Evolutionary conservation across 2,329 filamentous ascomycete species (phyloP).

Genomic region (Botryotinia calthae): DNA sequence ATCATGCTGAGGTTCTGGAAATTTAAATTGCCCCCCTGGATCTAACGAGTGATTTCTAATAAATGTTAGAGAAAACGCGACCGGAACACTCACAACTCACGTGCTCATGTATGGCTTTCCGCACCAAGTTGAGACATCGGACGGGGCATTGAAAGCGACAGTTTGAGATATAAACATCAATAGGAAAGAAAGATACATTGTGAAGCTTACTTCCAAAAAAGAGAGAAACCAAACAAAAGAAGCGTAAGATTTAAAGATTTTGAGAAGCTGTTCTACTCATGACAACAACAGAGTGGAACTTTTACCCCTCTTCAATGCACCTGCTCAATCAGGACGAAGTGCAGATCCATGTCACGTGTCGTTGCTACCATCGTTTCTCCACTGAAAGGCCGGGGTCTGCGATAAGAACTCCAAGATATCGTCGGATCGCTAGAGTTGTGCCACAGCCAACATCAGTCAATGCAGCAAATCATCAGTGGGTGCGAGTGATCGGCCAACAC

Average conservation of each 20-base stretch:
- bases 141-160: conserved; percentile 29
- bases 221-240: background rate
- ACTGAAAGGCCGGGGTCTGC: background rate
- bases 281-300: background rate
- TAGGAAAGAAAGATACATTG: background rate
- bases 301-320: conserved; percentile 16
- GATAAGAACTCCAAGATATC: background rate
- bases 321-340: background rate
- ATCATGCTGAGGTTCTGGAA: conserved; percentile 41
- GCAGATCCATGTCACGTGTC: background rate
- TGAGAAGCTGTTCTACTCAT: background rate
- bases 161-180: background rate
- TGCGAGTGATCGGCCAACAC: background rate
- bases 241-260: background rate
- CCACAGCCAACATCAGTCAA: background rate
- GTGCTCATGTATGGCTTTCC: conserved; percentile 47
- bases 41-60: conserved; percentile 46
- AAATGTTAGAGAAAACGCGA: background rate
- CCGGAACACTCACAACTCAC: conserved; percentile 32
- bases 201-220: background rate
- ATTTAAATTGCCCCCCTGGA: conserved; percentile 47
- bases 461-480: background rate
- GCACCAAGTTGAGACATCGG: conserved; percentile 37
- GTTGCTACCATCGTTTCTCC: background rate
- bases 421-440: background rate